Evolutionary conservation across 139 green algal species (phyloP), one percentile per base, ranked within the genome.

Genomic region (Volvox reticuliferus): DNA sequence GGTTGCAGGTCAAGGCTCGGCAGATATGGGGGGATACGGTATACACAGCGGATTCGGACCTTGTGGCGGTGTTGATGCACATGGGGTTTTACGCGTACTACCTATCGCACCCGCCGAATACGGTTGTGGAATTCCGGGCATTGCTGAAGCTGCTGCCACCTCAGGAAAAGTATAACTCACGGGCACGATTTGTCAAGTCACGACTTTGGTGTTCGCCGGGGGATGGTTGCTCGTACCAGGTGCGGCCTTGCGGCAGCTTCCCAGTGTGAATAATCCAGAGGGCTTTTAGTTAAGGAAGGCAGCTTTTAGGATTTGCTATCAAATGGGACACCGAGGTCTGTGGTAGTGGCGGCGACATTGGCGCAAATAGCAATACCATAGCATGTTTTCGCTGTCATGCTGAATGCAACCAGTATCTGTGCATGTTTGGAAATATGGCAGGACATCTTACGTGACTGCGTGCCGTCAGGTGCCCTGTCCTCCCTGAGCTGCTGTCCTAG

Each of bases 51-150:
- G 98, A 99, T 93, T 97, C 90, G 1, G 98, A 99, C 93, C 61
- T 99, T 36, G 97, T 99, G 32, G 98, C 97, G 1, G 98, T 97
- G 55, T 94, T 99, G 5, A 98, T 99, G 97, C 98, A 99, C 94
- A 94, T 95, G 90, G 98, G 98, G 33, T 98, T 96, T 93, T 98
- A 95, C 86, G 95, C 95, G 77, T 79, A 93, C 88, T 93, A 92
- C 88, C 87, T 94, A 33, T 68, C 83, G 2, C 82, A 91, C 50
- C 87, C 92, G 14, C 85, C 85, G 2, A 78, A 92, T 63, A 73
- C 71, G 1, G 94, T 99, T 6, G 87, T 92, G 26, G 94, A 97
- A 92, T 92, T 99, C 78, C 90, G 93, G 1, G 97, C 91, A 20
- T 87, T 96, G 32, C 87, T 99, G 16, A 82, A 81, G 81, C 87